Conservation (phyloP, 2,329 filamentous ascomycete genomes). For the Colletotrichum cordylinicola region DNA sequence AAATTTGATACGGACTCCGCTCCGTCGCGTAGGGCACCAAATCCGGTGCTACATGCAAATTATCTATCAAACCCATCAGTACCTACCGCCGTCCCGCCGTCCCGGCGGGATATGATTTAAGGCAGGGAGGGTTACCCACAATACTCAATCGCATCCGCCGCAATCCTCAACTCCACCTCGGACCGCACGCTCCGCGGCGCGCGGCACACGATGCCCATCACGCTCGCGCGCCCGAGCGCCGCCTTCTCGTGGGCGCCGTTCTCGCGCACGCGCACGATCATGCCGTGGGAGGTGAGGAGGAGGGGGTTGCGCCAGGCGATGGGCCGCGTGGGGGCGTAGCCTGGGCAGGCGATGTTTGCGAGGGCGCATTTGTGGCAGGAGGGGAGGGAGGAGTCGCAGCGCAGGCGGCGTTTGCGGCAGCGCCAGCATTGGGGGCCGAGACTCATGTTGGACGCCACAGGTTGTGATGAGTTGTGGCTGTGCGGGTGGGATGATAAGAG, state of each 20-base stretch:
- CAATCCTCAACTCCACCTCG: neutral
- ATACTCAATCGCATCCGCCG: neutral
- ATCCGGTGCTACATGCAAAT: neutral
- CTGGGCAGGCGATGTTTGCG: neutral
- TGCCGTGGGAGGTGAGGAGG: neutral
- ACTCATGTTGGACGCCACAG: neutral
- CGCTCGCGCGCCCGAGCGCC: neutral
- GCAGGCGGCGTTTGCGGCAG: neutral
- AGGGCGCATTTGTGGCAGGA: neutral
- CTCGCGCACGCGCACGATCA: neutral
- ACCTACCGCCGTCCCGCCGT: neutral
- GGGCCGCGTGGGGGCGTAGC: neutral
- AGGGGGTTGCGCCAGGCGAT: neutral
- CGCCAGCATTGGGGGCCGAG: conserved; percentile 6
- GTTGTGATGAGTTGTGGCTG: neutral
- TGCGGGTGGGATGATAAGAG: neutral
- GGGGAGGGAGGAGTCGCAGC: conserved; percentile 6
- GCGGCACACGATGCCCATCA: neutral
- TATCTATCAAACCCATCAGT: too few species aligned
- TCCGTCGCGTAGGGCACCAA: neutral
- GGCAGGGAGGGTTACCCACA: neutral
- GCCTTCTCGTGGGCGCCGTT: neutral
- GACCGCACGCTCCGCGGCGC: neutral
- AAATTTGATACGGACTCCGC: neutral
- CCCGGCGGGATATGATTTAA: neutral